A percentile compares a stretch with the other conserved stretches of the same genome.
phyloP scores from a whole-genome alignment of 1,284 basidiomycete species.

The Papiliotrema laurentii region DNA sequence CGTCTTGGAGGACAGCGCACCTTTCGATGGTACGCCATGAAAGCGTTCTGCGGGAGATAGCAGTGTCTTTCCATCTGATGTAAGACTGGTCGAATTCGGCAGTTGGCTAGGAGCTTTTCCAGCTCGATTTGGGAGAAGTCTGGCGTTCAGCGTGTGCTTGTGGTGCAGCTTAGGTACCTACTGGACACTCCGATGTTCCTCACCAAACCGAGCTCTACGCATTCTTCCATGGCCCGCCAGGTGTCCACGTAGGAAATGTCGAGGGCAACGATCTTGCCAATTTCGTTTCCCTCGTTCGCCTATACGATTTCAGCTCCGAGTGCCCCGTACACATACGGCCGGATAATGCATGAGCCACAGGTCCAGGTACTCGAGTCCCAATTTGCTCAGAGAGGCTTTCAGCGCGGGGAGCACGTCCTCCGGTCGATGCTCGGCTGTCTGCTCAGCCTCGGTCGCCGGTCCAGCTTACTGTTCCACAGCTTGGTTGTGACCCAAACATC shows the following conservation, averaged over 20 bases:
- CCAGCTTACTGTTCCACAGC: conserved; percentile 5
- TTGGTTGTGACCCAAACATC: conserved; percentile 79
- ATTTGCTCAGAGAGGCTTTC: conserved; percentile 53
- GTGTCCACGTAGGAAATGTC: conserved; percentile 20
- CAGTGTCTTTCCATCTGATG: conserved; percentile 70
- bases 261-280: conserved; percentile 9
- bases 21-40: conserved; percentile 53
- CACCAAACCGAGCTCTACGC: conserved; percentile 11
- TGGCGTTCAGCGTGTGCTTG: not conserved
- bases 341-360: conserved; percentile 65
- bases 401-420: conserved; percentile 15
- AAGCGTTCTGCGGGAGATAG: conserved; percentile 71
- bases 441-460: not conserved
- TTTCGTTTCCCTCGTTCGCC: conserved; percentile 9
- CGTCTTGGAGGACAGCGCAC: not conserved
- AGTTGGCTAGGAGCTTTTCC: conserved; percentile 9
- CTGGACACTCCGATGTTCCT: conserved; percentile 21
- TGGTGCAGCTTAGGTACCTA: no score
- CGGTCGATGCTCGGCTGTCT: conserved; percentile 12
- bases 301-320: not conserved
- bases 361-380: conserved; percentile 68
- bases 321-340: not conserved
- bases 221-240: conserved; percentile 30
- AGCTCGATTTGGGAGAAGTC: conserved; percentile 18
- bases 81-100: conserved; percentile 53